Evolutionary conservation across 2,329 filamentous ascomycete species (phyloP), one percentile per base, ranked within the genome.

Genomic region (Pseudogymnoascus verrucosus): DNA sequence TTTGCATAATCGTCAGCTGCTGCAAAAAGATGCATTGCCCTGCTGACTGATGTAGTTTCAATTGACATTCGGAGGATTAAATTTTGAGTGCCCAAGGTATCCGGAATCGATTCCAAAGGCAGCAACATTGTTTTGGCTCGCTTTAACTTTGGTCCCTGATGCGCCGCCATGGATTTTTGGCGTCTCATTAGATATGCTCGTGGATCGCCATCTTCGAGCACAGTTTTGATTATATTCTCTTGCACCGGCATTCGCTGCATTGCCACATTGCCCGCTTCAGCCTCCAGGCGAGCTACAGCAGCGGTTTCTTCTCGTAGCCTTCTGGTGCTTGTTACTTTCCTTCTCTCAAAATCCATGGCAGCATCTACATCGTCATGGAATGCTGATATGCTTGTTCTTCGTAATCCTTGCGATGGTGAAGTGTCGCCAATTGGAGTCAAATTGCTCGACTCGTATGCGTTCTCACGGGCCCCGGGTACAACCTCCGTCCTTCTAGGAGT

Each of bases 261-360:
- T 57, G 10, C 10, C 28, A 57, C 28, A 21, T 34, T 28, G 28
- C 14, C 16, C 21, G 28, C 2, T 34, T 57, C n/a, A 14, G 16
- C 16, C 16, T 57, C 28, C 19, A 21, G 51, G 10, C 10, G 51
- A 34, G 51, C 51, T 21, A 57, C 5, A 19, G n/a, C 28, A 4
- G 51, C 51, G 5, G 51, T 21, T 16, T 74, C 67, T 28, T 71
- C 64, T 3, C 71, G 69, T 23, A 67, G 69, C n/a, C 64, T 66
- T 26, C 67, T 70, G 40, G 66, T 74, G 14, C 69, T 70, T 37
- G 63, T 42, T 54, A 70, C 69, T 63, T 74, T 74, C 19, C 72
- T 68, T 19, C 68, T 63, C 47, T 74, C 73, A 54, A 69, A 74
- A 19, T 73, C 70, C 68, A 74, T 71, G 54, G 71, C 67, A 69